Percentiles rank a stretch among this genome's conserved stretches.
These are phyloP conservation scores for Cornus florida DNA, from an alignment of 148 eudicot genomes.

Conservation along the genomic window DNA sequence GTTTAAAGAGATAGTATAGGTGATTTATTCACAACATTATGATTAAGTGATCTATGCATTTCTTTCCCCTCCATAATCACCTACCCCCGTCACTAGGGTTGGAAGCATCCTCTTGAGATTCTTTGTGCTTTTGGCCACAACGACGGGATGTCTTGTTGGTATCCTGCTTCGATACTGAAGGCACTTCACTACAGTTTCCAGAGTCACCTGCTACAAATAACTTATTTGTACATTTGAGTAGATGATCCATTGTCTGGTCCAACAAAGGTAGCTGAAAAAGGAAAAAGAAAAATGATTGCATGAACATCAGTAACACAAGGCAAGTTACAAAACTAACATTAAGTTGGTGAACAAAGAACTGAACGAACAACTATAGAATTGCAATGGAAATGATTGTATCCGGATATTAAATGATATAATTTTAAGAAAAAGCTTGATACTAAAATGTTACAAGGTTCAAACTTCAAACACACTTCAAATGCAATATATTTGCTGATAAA, in stretches of 20 bases:
- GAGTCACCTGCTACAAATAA: conserved; percentile 33
- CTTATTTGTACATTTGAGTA: conserved; percentile 48
- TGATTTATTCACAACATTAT: background rate
- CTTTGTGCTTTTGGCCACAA: conserved; percentile 24
- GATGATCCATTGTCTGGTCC: conserved; percentile 63
- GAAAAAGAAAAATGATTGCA: background rate
- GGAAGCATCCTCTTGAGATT: conserved; percentile 29
- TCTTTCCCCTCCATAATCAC: conserved; percentile 5
- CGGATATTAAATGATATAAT: background rate
- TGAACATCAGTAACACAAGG: background rate
- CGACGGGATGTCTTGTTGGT: conserved; percentile 20
- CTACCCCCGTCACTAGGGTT: conserved; percentile 45
- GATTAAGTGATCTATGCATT: background rate
- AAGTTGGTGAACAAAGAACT: background rate
- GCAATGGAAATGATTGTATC: background rate
- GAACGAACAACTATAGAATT: background rate
- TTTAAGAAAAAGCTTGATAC: background rate
- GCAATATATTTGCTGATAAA: background rate
- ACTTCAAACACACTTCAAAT: too few relatives aligned
- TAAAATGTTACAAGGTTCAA: background rate
- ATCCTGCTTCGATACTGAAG: conserved; percentile 34
- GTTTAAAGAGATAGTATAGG: background rate
- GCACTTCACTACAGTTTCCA: conserved; percentile 36
- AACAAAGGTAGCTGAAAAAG: conserved; percentile 44
- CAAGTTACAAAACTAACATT: background rate